These are phyloP conservation scores for Mrakiaceae sp. DNA, from an alignment of 1,284 basidiomycete species.

Conservation along the genomic window DNA sequence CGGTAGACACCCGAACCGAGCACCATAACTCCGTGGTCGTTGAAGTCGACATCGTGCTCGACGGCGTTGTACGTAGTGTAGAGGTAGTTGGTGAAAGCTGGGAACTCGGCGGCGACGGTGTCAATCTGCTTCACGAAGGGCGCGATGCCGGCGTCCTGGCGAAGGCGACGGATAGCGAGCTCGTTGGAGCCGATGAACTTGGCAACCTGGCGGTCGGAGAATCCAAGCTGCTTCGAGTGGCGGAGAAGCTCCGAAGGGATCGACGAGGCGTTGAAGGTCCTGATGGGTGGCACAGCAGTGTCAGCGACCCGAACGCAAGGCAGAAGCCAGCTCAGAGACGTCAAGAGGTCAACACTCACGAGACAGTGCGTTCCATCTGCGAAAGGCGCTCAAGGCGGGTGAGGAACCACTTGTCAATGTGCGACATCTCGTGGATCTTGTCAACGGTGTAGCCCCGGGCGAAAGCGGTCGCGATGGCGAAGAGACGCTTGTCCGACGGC, in stretches of 20 bases:
- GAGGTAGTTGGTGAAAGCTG: conserved; percentile 95
- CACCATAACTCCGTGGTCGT: conserved; percentile 91
- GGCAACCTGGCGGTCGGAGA: conserved; percentile 87
- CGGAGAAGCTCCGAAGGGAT: conserved; percentile 58
- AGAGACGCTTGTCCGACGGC: conserved; percentile 40
- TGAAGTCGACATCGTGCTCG: conserved; percentile 80
- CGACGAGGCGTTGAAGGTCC: conserved; percentile 55
- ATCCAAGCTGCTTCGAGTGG: conserved; percentile 87
- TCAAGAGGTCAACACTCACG: conserved; percentile 41
- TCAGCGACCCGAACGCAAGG: not conserved
- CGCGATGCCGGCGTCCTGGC: conserved; percentile 69
- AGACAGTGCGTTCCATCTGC: conserved; percentile 62
- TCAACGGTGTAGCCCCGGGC: conserved; percentile 77
- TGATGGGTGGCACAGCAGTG: conserved; percentile 26
- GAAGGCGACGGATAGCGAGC: conserved; percentile 72
- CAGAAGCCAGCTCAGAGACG: not conserved
- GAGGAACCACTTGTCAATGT: conserved; percentile 97
- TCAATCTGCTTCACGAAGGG: conserved; percentile 99
- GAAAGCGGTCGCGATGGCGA: conserved; percentile 40
- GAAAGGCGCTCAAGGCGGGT: conserved; percentile 73
- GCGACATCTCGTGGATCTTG: conserved; percentile 92
- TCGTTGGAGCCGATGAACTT: conserved; percentile 71
- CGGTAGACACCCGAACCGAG: conserved; percentile 97
- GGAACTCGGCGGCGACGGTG: conserved; percentile 97
- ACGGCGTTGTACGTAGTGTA: conserved; percentile 95